These are phyloP conservation scores for Saccharum spontaneum DNA, from an alignment of 176 grass and related monocot genomes.

Conservation along the genomic window DNA sequence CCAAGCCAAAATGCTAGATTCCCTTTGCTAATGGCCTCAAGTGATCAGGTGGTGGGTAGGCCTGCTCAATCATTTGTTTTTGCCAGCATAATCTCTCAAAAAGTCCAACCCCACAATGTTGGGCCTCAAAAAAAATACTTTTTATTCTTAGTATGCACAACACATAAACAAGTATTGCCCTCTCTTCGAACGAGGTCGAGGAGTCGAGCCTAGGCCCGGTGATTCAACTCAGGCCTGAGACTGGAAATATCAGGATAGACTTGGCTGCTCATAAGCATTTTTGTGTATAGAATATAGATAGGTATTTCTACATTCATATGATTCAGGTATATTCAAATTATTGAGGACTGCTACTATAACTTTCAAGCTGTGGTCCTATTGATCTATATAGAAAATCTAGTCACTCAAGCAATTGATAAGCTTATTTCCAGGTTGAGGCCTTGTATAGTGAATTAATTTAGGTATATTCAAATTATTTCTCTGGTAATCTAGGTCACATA, in stretches of 20 bases:
- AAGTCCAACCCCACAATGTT: not conserved
- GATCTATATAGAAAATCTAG: not conserved
- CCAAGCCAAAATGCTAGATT: slow-evolving; percentile 22
- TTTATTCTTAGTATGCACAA: not conserved
- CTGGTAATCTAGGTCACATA: not conserved
- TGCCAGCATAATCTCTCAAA: not conserved
- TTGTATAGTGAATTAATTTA: not conserved
- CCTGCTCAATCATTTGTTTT: slow-evolving; percentile 9
- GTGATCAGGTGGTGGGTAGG: not conserved
- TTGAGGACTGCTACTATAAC: not conserved
- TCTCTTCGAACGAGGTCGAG: not conserved
- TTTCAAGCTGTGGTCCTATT: not conserved
- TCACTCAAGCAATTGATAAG: not conserved
- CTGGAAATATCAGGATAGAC: not conserved
- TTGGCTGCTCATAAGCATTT: not conserved
- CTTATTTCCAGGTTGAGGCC: not conserved
- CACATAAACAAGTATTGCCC: not conserved
- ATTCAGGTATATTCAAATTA: slow-evolving; percentile 7
- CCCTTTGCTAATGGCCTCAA: not conserved
- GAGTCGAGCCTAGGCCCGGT: not conserved
- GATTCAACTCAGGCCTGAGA: not conserved
- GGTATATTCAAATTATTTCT: not conserved
- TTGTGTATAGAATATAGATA: not conserved
- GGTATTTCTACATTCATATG: not conserved
- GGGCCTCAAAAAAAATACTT: not conserved